Percentiles rank a stretch among this genome's conserved stretches.
Evolutionary conservation across 805 yeast species (phyloP).

Genomic region (Candida tallmaniae): DNA sequence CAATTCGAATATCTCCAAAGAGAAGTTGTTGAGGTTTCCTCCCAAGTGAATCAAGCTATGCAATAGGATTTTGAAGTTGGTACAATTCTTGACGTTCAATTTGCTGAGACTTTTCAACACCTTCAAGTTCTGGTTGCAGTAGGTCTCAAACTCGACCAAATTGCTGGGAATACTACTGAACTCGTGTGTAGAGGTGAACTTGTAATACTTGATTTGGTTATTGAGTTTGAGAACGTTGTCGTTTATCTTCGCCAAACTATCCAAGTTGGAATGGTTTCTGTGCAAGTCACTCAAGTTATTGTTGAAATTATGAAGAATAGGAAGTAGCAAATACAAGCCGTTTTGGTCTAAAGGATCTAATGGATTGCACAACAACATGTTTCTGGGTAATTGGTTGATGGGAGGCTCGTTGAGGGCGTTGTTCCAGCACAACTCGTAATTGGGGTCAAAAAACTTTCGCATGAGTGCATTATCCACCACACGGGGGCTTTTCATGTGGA

Average conservation of each 20-base stretch:
- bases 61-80: constrained; percentile 37
- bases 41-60: constrained; percentile 47
- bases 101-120: constrained; percentile 33
- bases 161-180: constrained; percentile 27
- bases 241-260: constrained; percentile 28
- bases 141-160: constrained; percentile 30
- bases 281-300: constrained; percentile 14
- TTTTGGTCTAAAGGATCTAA: constrained; percentile 48
- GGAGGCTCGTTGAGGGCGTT: constrained; percentile 47
- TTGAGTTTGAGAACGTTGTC: constrained; percentile 30
- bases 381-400: constrained; percentile 41
- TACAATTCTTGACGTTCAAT: constrained; percentile 31
- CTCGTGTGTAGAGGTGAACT: constrained; percentile 5
- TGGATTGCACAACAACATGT: constrained; percentile 47
- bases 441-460: constrained; percentile 48
- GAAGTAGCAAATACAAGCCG: constrained; percentile 48
- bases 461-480: constrained; percentile 35
- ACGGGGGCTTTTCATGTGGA: constrained; percentile 15
- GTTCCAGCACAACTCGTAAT: constrained; percentile 47
- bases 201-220: constrained; percentile 23
- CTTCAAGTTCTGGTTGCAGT: constrained; percentile 29
- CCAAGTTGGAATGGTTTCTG: constrained; percentile 23
- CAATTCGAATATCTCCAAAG: constrained; percentile 39
- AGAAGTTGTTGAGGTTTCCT: constrained; percentile 52
- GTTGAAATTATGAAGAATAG: constrained; percentile 34